These are phyloP conservation scores for Calendula officinalis DNA, from an alignment of 129 eudicot genomes.

Conservation along the genomic window DNA sequence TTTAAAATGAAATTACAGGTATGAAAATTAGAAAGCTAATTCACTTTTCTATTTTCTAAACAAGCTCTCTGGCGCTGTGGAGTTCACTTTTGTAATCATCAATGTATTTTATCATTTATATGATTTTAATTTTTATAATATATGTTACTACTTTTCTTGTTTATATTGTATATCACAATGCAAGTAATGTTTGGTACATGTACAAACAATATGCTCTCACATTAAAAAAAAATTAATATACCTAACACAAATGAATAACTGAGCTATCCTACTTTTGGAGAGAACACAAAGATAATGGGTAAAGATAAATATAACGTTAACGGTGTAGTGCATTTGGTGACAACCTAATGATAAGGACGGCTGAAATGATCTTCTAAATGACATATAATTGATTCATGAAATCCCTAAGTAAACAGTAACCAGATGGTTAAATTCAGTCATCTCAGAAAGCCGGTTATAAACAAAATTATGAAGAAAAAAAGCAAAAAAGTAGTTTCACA, in stretches of 20 bases:
- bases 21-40: background rate
- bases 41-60: background rate
- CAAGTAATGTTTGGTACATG: background rate
- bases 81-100: constrained; percentile 14
- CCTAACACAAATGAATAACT: background rate
- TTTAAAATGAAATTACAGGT: constrained; percentile 9
- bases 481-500: no score
- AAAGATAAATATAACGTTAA: no score
- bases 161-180: background rate
- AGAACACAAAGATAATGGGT: no score
- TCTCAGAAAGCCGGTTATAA: no score
- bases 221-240: background rate
- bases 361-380: no score
- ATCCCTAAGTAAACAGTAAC: no score
- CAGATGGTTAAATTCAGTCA: no score
- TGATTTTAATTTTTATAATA: background rate
- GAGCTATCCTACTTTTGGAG: no score
- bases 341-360: no score
- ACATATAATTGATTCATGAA: no score
- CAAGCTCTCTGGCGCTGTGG: constrained; percentile 29
- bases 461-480: no score
- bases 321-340: no score
- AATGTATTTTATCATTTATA: constrained; percentile 4
- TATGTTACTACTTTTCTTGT: background rate
- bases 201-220: background rate